These are phyloP conservation scores for Eucalyptus urophylla DNA, from an alignment of 345 rosid species.

Conservation along the genomic window DNA sequence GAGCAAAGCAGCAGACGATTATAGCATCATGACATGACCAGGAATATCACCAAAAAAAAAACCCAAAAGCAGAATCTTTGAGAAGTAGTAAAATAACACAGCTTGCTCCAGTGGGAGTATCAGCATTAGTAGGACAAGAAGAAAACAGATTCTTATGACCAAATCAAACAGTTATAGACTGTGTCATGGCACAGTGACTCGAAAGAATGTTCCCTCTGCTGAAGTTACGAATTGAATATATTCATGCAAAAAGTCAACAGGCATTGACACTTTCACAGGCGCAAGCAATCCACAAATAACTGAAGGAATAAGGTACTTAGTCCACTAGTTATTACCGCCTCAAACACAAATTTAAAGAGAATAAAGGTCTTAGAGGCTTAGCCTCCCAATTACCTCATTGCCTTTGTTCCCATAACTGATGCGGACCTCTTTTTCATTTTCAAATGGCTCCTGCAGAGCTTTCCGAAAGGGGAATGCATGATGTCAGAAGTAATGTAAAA, in stretches of 20 bases:
- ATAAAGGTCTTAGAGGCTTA: neutral
- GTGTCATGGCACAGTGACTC: neutral
- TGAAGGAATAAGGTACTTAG: neutral
- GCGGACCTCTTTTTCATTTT: conserved; percentile 48
- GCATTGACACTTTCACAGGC: neutral
- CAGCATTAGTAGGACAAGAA: neutral
- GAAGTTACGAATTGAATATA: neutral
- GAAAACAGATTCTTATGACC: neutral
- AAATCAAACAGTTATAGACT: neutral
- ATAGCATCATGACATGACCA: neutral
- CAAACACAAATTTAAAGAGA: neutral
- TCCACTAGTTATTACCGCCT: neutral
- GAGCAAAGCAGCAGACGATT: neutral
- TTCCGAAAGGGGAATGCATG: neutral
- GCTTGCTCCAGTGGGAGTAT: neutral
- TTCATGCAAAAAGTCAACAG: neutral
- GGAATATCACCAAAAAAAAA: neutral
- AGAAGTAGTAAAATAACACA: neutral
- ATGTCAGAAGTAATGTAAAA: neutral
- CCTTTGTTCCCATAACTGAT: conserved; percentile 96
- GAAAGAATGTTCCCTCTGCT: neutral
- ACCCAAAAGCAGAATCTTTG: neutral
- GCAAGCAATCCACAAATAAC: neutral
- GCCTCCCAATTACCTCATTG: conserved; percentile 55
- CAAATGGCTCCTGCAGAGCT: conserved; percentile 38